phyloP scores from a whole-genome alignment of 2,329 filamentous ascomycete species.

The Trichoderma sp. region DNA sequence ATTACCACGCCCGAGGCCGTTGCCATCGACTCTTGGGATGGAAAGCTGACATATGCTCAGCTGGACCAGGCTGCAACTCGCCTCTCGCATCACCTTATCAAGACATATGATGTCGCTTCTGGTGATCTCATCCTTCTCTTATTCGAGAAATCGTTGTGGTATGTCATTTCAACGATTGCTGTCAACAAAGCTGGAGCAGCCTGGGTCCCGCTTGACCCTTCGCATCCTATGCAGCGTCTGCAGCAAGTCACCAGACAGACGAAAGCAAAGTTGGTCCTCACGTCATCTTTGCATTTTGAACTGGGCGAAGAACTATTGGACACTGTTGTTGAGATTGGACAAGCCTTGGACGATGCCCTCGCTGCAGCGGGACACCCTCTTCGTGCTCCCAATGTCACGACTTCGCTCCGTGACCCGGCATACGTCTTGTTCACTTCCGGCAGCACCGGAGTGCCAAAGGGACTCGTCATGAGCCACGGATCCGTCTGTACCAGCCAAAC shows the following conservation, averaged over 20 bases:
- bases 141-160: conserved; percentile 32
- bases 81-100: not conserved
- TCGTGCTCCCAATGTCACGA: conserved; percentile 30
- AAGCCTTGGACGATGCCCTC: not conserved
- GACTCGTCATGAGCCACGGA: conserved; percentile 40
- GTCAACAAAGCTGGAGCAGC: conserved; percentile 37
- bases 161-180: conserved; percentile 32
- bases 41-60: conserved; percentile 21
- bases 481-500: conserved; percentile 44
- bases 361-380: conserved; percentile 19
- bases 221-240: conserved; percentile 15
- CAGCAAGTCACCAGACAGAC: conserved; percentile 1
- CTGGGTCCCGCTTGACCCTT: conserved; percentile 31
- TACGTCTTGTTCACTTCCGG: conserved; percentile 30
- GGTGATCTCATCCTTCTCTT: conserved; percentile 11
- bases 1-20: not conserved
- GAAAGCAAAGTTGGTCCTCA: not conserved
- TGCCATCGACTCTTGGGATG: conserved; percentile 24
- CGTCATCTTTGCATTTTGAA: conserved; percentile 21
- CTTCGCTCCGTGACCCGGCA: conserved; percentile 4
- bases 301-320: not conserved
- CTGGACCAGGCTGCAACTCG: conserved; percentile 20
- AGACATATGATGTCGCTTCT: not conserved
- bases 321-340: conserved; percentile 1
- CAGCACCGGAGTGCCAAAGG: conserved; percentile 31